phyloP scores from a whole-genome alignment of 768 basidiomycete species.

The Boletus tylopilopsis region DNA sequence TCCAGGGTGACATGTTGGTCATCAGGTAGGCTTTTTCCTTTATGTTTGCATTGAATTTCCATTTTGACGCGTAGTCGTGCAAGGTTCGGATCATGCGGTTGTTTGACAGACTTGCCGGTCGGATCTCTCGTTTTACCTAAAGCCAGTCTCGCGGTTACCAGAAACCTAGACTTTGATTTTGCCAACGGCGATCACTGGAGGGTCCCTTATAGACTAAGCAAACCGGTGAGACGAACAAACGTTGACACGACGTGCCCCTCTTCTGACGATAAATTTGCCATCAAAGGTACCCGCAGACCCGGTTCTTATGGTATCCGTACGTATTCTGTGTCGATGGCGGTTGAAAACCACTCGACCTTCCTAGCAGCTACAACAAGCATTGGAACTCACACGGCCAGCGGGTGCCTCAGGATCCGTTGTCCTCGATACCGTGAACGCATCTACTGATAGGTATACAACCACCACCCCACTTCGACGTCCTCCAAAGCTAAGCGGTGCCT shows the following conservation, averaged over 20 bases:
- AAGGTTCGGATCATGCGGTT: constrained; percentile 82
- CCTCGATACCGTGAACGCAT: constrained; percentile 58
- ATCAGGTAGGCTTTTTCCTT: constrained; percentile 36
- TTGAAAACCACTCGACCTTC: constrained; percentile 4
- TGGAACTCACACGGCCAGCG: constrained; percentile 43
- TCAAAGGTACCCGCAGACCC: constrained; percentile 57
- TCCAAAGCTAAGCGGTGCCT: constrained; percentile 5
- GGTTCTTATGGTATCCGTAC: constrained; percentile 47
- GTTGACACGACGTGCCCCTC: neutral
- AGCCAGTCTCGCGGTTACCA: constrained; percentile 60
- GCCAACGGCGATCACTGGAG: constrained; percentile 36
- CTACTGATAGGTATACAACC: constrained; percentile 64
- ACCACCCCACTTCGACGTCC: neutral
- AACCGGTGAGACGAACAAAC: constrained; percentile 42
- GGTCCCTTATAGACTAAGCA: constrained; percentile 62
- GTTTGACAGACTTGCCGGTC: constrained; percentile 63
- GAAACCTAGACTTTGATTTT: constrained; percentile 80
- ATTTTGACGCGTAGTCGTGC: constrained; percentile 1
- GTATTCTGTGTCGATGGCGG: constrained; percentile 13
- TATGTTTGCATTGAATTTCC: neutral
- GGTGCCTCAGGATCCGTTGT: constrained; percentile 37
- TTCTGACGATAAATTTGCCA: neutral
- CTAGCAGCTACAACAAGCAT: constrained; percentile 43
- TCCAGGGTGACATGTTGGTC: constrained; percentile 57
- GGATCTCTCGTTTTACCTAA: constrained; percentile 72